Base-by-base conservation (phyloP, 164 flowering plant species). In the Dillenia suffruticosa region DNA sequence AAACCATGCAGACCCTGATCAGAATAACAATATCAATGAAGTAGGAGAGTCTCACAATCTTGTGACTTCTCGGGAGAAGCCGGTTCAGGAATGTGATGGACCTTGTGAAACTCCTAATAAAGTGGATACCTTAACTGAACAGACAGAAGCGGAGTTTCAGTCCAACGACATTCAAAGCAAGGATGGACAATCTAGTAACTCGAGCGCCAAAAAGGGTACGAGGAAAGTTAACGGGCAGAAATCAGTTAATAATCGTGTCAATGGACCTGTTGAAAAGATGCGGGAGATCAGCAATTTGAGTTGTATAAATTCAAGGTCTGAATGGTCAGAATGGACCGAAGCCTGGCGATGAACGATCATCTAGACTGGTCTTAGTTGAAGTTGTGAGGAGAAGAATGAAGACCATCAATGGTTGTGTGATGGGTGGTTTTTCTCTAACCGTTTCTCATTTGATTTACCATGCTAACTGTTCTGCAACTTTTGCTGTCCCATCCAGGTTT, bases 271-370 rank as follows among this genome's bases (percentile, higher is more conserved):
- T 9, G 87, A 79, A 63, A 85, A 79, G 67, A 57, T 74, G 0
- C 77, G 48, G 57, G 81, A 75, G 45, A 65, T 70, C 47, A 70
- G 79, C 81, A 85, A 81, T 59, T 63, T 84, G 45, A 81, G 84
- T 74, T 72, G 79, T 51, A 72, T 81, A 49, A 78, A 79, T 60
- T 79, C 86, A 22, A 74, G 79, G 65, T 62, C 55, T 3, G 91
- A 81, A 65, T 76, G 79, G 65, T 62, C 55, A 5, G 91, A 81
- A 65, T 76, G 83, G 50, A 83, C 81, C n/a, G 89, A 85, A 82
- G 95, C 95, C 14, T 88, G 91, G 89, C 67, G 89, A 15, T 88
- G 71, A 82, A 69, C 46, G 8, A 49, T 32, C 22, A 52, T n/a
- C 54, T 61, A 60, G 32, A 44, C 24, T 2, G 16, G 40, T 44